Base-by-base conservation (phyloP, 352 stramenopile species). In the Globisporangium radiosum region DNA sequence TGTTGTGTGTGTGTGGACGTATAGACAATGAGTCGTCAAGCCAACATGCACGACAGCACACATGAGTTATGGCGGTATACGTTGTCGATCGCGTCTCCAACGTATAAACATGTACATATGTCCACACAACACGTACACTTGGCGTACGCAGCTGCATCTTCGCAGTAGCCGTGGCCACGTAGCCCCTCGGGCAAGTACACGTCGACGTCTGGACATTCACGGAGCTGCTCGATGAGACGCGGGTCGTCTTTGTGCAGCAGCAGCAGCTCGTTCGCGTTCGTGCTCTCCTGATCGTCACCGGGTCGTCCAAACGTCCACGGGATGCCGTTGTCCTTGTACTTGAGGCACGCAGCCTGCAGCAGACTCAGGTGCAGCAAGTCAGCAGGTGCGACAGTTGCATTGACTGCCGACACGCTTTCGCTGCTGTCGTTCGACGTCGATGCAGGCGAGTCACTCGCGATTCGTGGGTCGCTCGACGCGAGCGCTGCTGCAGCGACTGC, bases 81-180 rank as follows among this genome's bases (percentile, higher is more conserved):
- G 25, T 25, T 25, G 25, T 25, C 25, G 25, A 25, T 25, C 25
- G 25, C 25, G 25, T 25, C 25, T 25, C 25, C 25, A 25, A 2
- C 25, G 25, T 25, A 2, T 25, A 25, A 25, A 25, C 25, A 25
- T 25, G 25, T 2, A 25, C 25, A 25, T 25, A 2, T 25, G 25
- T 25, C 25, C 25, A 25, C 25, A 25, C 25, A 25, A 2, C 25
- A 42, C 39, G 11, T 72, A 77, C 70, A 73, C 57, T 78, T 76
- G 37, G 69, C 59, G 49, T 81, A 83, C 15, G 64, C 71, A 43
- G 70, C 56, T 0, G 59, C 65, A 62, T 83, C 73, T 65, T 83
- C 73, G 65, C 73, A 83, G 59, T 83, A 83, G 9, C 73, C 71
- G 11, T 74, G 60, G n/a, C 56, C 57, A 9, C 71, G 68, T 19